A percentile compares a stretch with the other conserved stretches of the same genome.
phyloP scores from a whole-genome alignment of 345 rosid species.

The Lenwebbia sp. region DNA sequence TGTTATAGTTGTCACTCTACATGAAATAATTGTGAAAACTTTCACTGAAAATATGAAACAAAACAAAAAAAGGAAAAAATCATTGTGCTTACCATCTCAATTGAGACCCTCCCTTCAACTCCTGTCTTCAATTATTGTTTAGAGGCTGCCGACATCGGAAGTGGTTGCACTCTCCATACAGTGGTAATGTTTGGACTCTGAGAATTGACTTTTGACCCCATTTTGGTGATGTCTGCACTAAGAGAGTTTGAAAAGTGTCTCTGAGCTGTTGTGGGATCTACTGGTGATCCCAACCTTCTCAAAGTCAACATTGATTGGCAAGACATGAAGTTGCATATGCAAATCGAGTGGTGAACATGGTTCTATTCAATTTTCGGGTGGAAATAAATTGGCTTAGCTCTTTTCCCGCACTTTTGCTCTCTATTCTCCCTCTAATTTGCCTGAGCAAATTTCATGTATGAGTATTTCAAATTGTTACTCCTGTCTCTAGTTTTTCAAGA shows the following conservation, averaged over 20 bases:
- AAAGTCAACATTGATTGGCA: neutral
- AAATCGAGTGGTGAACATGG: neutral
- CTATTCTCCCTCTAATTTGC: neutral
- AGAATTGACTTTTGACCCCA: neutral
- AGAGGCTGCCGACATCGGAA: neutral
- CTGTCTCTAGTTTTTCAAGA: neutral
- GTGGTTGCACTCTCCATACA: neutral
- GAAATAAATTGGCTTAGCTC: neutral
- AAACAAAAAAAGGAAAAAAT: neutral
- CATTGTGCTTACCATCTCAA: neutral
- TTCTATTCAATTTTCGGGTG: neutral
- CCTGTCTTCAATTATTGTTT: neutral
- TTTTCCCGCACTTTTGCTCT: neutral
- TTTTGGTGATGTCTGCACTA: neutral
- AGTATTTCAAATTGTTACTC: neutral
- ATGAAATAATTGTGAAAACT: neutral
- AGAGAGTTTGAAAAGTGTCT: neutral
- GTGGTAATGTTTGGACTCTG: neutral
- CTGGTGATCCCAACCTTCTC: neutral
- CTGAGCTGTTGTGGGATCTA: neutral
- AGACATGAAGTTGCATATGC: neutral
- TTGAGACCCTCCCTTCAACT: neutral
- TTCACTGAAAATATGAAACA: neutral
- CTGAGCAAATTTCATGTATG: neutral
- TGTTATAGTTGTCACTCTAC: neutral